These are phyloP conservation scores for Mycena latifolia DNA, from an alignment of 768 basidiomycete species.

Conservation along the genomic window DNA sequence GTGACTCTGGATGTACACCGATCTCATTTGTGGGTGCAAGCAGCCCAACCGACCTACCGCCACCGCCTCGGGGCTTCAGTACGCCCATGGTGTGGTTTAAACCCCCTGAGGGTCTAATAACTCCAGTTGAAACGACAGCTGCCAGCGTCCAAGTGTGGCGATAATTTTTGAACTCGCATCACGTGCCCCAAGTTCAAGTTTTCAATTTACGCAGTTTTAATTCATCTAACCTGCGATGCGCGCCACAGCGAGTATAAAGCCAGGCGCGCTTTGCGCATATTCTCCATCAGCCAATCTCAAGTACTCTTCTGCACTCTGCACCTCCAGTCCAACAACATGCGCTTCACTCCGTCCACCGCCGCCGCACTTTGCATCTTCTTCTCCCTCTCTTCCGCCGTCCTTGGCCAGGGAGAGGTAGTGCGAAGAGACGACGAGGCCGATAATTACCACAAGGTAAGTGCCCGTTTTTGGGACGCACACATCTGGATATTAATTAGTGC, in stretches of 20 bases:
- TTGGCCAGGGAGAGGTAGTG: slow-evolving; percentile 3
- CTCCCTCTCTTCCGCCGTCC: slow-evolving; percentile 3
- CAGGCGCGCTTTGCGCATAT: too few relatives aligned
- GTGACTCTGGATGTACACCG: too few relatives aligned
- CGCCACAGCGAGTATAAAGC: not conserved
- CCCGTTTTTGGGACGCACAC: not conserved
- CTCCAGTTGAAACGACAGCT: not conserved
- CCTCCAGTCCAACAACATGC: slow-evolving; percentile 4
- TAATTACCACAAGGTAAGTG: slow-evolving; percentile 6
- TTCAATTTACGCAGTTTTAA: not conserved
- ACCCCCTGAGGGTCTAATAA: too few relatives aligned
- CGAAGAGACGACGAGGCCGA: slow-evolving; percentile 6
- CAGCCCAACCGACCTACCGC: too few relatives aligned
- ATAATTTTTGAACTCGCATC: not conserved
- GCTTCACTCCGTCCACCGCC: slow-evolving; percentile 4
- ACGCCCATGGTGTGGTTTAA: too few relatives aligned
- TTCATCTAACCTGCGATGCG: not conserved
- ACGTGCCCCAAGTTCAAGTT: not conserved
- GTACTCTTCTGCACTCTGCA: not conserved
- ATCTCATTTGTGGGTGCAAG: too few relatives aligned
- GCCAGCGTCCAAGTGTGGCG: not conserved
- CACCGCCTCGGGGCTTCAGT: too few relatives aligned
- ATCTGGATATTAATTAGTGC: not conserved
- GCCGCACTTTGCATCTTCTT: slow-evolving; percentile 3
- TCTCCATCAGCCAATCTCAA: not conserved